Base-by-base conservation (phyloP, 495 filamentous ascomycete species). In the Penicillium antarcticum region DNA sequence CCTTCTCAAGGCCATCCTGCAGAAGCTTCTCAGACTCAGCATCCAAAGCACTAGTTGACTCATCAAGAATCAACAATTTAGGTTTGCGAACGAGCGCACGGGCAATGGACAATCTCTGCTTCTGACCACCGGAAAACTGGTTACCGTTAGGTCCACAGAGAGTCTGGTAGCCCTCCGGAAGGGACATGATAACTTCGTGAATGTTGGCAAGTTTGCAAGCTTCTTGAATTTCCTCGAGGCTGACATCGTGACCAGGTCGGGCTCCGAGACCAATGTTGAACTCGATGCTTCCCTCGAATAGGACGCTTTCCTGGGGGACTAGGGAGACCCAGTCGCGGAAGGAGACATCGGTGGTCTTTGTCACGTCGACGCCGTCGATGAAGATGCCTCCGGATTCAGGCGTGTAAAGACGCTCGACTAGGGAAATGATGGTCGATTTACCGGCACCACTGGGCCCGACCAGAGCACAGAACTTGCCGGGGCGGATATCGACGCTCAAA, bases 21-120 rank as follows among this genome's bases (percentile, higher is more conserved):
- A 94, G 75, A 29, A 86, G 66, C 57, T 78, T 78, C 71, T 94
- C 88, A 14, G 79, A 82, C 67, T 88, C 80, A 9, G 84, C 82
- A 52, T 95, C 89, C 33, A 92, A 70, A n/a, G 82, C 82, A 36
- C 76, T 82, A 5, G 89, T 92, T 1, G 88, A 86, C 66, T 95
- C 89, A 57, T 95, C 89, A 2, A 95, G 73, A 26, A 95, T 68
- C 53, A 92, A 65, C 24, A 92, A 69, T 39, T 75, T 70, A 4
- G 89, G 88, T 39, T 86, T 79, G 10, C 88, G 80, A 9, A 95
- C 80, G 21, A 92, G 70, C 0, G 89, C 88, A 17, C 89, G 69
- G 2, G 89, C 89, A 44, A 95, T 87, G 1, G 85, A 79, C 14
- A 95, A 65, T 12, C 88, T 73, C 62, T 92, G 89, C 60, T 83